A percentile compares a stretch with the other conserved stretches of the same genome.
Evolutionary conservation across 2,329 filamentous ascomycete species (phyloP).

Genomic region (Didymella pomorum): DNA sequence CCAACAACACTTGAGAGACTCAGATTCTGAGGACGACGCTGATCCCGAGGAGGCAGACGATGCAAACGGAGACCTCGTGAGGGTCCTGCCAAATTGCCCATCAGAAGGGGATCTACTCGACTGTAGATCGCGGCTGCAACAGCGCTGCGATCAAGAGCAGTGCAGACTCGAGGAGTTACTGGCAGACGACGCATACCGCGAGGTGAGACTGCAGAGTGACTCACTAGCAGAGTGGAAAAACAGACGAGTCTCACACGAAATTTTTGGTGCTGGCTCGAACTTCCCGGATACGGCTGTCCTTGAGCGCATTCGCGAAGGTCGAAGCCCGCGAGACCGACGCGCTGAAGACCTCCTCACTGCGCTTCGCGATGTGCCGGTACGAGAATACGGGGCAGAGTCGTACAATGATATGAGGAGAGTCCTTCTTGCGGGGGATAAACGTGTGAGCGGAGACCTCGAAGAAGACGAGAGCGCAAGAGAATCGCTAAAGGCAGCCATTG

Average conservation of each 20-base stretch:
- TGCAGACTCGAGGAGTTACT: conserved; percentile 16
- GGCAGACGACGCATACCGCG: neutral
- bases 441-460: neutral
- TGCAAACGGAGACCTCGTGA: neutral
- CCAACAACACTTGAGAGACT: neutral
- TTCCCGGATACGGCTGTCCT: neutral
- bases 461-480: neutral
- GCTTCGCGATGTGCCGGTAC: neutral
- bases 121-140: conserved; percentile 19
- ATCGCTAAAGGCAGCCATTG: neutral
- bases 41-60: neutral
- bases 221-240: too few relatives aligned
- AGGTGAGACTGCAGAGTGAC: neutral
- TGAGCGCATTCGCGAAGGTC: neutral
- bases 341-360: conserved; percentile 30
- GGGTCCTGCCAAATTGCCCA: neutral
- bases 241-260: neutral
- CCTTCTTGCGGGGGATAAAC: neutral
- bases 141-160: conserved; percentile 19
- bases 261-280: neutral
- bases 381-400: neutral
- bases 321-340: neutral
- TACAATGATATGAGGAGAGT: neutral
- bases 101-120: neutral
- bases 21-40: neutral